These are phyloP conservation scores for Hemisphaericaspora xylofermentans DNA, from an alignment of 1,139 yeast genomes.

Conservation along the genomic window DNA sequence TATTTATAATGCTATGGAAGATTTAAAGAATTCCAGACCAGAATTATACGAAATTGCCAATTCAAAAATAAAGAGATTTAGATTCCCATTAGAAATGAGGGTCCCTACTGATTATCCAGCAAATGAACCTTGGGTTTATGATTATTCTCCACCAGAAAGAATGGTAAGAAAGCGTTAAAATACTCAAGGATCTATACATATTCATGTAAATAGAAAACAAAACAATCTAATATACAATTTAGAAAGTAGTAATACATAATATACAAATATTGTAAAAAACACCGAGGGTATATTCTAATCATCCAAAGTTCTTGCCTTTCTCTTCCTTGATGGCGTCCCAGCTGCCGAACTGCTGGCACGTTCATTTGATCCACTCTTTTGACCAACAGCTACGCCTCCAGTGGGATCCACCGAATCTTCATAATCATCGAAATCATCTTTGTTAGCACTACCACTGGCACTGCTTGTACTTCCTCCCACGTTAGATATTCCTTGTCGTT, in stretches of 20 bases:
- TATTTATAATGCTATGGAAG: conserved; percentile 73
- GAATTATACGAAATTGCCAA: conserved; percentile 54
- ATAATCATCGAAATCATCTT: conserved; percentile 45
- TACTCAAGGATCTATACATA: neutral
- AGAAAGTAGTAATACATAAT: conserved; percentile 3
- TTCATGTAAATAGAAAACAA: conserved; percentile 7
- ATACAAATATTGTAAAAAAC: neutral
- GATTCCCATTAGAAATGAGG: conserved; percentile 77
- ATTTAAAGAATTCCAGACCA: conserved; percentile 51
- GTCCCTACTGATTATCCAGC: conserved; percentile 95
- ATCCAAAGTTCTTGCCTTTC: conserved; percentile 33
- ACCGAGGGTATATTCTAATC: conserved; percentile 23
- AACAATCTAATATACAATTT: too few relatives aligned
- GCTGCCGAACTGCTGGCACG: conserved; percentile 8
- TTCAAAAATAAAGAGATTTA: conserved; percentile 30
- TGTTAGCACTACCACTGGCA: conserved; percentile 12
- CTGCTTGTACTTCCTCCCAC: conserved; percentile 2
- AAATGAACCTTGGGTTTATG: conserved; percentile 74
- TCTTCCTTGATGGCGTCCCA: conserved; percentile 36
- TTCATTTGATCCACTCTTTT: conserved; percentile 9
- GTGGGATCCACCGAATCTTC: conserved; percentile 46
- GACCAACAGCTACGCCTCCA: conserved; percentile 8
- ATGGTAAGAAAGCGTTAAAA: conserved; percentile 11
- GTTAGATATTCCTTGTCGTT: conserved; percentile 27
- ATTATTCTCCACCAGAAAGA: conserved; percentile 32